Base-by-base conservation (phyloP, 2,329 filamentous ascomycete species). In the Epichloe elymi region DNA sequence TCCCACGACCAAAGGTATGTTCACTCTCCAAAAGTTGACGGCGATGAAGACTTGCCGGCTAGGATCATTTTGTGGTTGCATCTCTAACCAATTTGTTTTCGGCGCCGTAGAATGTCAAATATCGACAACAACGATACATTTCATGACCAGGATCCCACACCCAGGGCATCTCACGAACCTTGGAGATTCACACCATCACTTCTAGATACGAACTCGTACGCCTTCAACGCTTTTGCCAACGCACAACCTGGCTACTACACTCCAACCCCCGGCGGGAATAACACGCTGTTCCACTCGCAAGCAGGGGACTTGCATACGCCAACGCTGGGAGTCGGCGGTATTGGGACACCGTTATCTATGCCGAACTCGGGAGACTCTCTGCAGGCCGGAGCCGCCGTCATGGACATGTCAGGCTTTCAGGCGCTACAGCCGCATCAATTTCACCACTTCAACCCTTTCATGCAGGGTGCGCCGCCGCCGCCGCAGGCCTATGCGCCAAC, bases 111-210 rank as follows among this genome's bases (percentile, higher is more conserved):
- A 46, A 51, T 51, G 36, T 57, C 58, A 40, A 54, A 53, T 46
- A 52, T 64, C 30, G 56, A 54, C 39, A 58, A 61, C 53, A 58
- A 61, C 53, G 61, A 64, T 53, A 57, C 57, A 38, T 80, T 79
- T 59, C 69, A 71, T 65, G 86, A 93, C 67, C 80, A 86, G 61
- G 88, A 95, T 62, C 85, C 86, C 19, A 95, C 88, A 3, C 88
- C 88, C 5, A 80, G 86, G 64, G 85, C 83, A 17, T 79, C 85
- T 41, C 82, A 85, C 61, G 89, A 96, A 59, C 82, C 79, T 59
- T 93, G 90, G 83, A 80, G 86, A 57, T 89, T 95, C 62, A 95
- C 90, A 2, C 88, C 90, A 4, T 93, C 89, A 20, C 74, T 95
- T 52, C 78, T 97, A 63, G 91, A 97, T 63, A 82, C 88, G 17